These are phyloP conservation scores for Boletellus emodensis DNA, from an alignment of 768 basidiomycete genomes.

Conservation along the genomic window DNA sequence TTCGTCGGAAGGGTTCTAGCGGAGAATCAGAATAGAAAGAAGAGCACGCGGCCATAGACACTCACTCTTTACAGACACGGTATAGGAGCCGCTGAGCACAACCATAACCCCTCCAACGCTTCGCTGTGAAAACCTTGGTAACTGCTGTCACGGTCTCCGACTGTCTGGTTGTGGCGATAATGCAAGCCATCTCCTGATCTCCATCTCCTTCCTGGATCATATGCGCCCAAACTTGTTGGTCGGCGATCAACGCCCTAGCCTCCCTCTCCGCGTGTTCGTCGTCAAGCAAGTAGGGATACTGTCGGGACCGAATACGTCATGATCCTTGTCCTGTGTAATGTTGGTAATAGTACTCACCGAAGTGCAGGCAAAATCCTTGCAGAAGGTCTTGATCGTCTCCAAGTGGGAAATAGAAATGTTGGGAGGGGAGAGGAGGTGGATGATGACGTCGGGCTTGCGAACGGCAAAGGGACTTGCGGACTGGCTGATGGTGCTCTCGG, in stretches of 20 bases:
- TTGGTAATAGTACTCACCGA: slow-evolving; percentile 42
- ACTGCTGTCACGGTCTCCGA: slow-evolving; percentile 55
- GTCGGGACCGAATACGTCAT: not conserved
- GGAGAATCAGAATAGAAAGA: slow-evolving; percentile 4
- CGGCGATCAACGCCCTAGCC: slow-evolving; percentile 45
- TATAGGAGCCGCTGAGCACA: slow-evolving; percentile 63
- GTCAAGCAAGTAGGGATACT: slow-evolving; percentile 57
- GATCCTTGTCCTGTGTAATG: not conserved
- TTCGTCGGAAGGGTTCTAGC: slow-evolving; percentile 37
- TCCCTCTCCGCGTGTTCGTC: slow-evolving; percentile 43
- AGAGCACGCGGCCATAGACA: slow-evolving; percentile 5
- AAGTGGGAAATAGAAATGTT: slow-evolving; percentile 25
- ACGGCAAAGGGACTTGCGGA: not conserved
- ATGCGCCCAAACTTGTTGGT: slow-evolving; percentile 58
- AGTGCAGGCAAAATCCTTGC: slow-evolving; percentile 52
- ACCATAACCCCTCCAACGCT: slow-evolving; percentile 46
- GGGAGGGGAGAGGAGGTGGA: slow-evolving; percentile 34
- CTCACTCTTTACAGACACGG: slow-evolving; percentile 52
- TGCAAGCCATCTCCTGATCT: slow-evolving; percentile 48
- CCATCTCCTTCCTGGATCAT: slow-evolving; percentile 32
- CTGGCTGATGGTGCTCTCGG: slow-evolving; percentile 36
- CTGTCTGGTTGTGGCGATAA: slow-evolving; percentile 66
- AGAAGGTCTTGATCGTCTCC: slow-evolving; percentile 41
- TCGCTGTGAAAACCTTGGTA: slow-evolving; percentile 67
- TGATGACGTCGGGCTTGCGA: slow-evolving; percentile 9